phyloP scores from a whole-genome alignment of 805 yeast genomes.

The Cyberlindnera euphorbiiphila region DNA sequence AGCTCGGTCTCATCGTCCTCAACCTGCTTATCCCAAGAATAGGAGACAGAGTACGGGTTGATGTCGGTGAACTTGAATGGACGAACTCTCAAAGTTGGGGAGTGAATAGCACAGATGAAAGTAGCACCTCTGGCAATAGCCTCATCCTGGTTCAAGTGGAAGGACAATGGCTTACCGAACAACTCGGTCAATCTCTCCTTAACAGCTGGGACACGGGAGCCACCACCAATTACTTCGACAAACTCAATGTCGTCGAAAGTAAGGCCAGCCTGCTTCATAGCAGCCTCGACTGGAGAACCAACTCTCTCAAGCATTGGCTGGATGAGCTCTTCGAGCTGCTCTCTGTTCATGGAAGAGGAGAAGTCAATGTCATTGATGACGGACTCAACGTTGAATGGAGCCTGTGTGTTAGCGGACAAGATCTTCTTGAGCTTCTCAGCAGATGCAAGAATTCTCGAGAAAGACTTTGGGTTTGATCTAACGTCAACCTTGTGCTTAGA shows the following conservation, averaged over 20 bases:
- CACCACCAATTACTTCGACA: slow-evolving; percentile 96
- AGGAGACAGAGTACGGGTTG: slow-evolving; percentile 88
- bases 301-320: slow-evolving; percentile 77
- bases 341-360: slow-evolving; percentile 82
- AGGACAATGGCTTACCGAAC: slow-evolving; percentile 82
- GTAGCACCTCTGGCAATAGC: slow-evolving; percentile 99
- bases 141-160: slow-evolving; percentile 98
- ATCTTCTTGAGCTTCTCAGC: slow-evolving; percentile 95
- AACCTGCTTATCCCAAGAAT: slow-evolving; percentile 89
- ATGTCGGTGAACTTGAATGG: slow-evolving; percentile 97
- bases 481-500: slow-evolving; percentile 91
- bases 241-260: slow-evolving; percentile 74
- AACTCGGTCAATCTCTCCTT: slow-evolving; percentile 76
- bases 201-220: slow-evolving; percentile 94
- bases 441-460: slow-evolving; percentile 85
- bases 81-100: slow-evolving; percentile 97
- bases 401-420: slow-evolving; percentile 89
- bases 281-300: slow-evolving; percentile 71
- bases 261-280: slow-evolving; percentile 77
- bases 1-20: slow-evolving; percentile 86
- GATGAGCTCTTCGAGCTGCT: slow-evolving; percentile 87
- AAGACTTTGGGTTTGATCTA: slow-evolving; percentile 88
- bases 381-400: slow-evolving; percentile 93
- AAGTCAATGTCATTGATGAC: slow-evolving; percentile 97
- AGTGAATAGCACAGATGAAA: slow-evolving; percentile 97